A percentile compares a stretch with the other conserved stretches of the same genome.
phyloP scores from a whole-genome alignment of 1,284 basidiomycete species.

The Marasmius tenuissimus region DNA sequence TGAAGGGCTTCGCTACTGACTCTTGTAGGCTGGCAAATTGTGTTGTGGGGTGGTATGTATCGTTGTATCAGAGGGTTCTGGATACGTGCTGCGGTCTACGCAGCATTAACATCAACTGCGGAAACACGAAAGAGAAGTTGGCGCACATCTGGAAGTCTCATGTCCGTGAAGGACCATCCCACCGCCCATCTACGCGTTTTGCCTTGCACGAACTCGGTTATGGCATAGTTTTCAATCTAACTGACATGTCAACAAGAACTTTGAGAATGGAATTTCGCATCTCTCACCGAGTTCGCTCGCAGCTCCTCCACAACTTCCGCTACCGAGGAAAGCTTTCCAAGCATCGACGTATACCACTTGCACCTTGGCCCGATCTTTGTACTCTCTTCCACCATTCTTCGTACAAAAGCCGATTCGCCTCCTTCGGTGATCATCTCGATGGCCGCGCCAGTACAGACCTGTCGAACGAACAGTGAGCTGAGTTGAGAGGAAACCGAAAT shows the following conservation, averaged over 20 bases:
- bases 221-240: conserved; percentile 82
- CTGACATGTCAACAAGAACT: background rate
- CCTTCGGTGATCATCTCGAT: conserved; percentile 87
- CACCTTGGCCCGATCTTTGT: conserved; percentile 44
- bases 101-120: conserved; percentile 12
- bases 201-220: conserved; percentile 83
- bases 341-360: conserved; percentile 88
- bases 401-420: conserved; percentile 83
- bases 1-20: conserved; percentile 16
- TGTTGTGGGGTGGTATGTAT: conserved; percentile 58
- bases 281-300: conserved; percentile 48
- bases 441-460: conserved; percentile 82
- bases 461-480: background rate
- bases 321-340: conserved; percentile 84
- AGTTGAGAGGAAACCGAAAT: background rate
- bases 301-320: conserved; percentile 59
- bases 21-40: conserved; percentile 38
- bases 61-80: conserved; percentile 40
- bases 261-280: background rate
- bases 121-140: background rate
- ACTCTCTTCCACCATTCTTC: conserved; percentile 79
- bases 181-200: conserved; percentile 88
- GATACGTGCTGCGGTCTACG: conserved; percentile 53
- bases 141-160: conserved; percentile 76
- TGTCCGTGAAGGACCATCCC: conserved; percentile 75